Evolutionary conservation across 495 filamentous ascomycete species (phyloP), one percentile per base, ranked within the genome.

Genomic region (Penicillium robsamsonii): DNA sequence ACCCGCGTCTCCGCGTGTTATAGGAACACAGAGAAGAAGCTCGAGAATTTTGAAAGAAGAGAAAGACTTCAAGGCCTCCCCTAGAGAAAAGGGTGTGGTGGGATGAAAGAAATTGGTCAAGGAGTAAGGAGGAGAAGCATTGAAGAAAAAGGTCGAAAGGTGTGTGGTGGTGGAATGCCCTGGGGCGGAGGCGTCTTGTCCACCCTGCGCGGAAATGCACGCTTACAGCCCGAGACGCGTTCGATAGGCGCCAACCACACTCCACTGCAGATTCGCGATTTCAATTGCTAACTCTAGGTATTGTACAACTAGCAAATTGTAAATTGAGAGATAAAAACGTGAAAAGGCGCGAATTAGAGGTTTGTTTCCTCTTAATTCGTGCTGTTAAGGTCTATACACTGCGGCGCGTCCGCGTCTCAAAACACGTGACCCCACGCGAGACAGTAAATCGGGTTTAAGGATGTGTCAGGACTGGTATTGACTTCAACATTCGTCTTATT

Each of bases 181-280:
- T 67, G 65, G 66, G 64, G 63, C 67, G 67, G 65, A 66, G 65
- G 52, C 25, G 70, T 69, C 66, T 73, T 56, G 70, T 72, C 67
- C 67, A 58, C 66, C 64, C 70, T 72, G 61, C 70, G 71, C 71
- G 74, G 70, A 73, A 75, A 75, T 72, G 72, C 69, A 74, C 73
- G 73, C 72, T 74, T 75, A 71, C 71, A 74, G 56, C 54, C 72
- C 70, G 72, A 76, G 74, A 77, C 74, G 74, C 74, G 74, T 77
- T 75, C 71, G 66, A 71, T 72, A 75, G 71, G 68, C 72, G 71
- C 71, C 73, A 67, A 64, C 62, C 66, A 72, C 66, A 59, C 68
- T 72, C 70, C 72, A 75, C 71, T 63, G 58, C 51, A 46, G 41
- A 52, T 56, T 67, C 59, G 55, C 62, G 53, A 37, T 44, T 46